These are phyloP conservation scores for Pulveroboletus ravenelii DNA, from an alignment of 768 basidiomycete species.

Conservation along the genomic window DNA sequence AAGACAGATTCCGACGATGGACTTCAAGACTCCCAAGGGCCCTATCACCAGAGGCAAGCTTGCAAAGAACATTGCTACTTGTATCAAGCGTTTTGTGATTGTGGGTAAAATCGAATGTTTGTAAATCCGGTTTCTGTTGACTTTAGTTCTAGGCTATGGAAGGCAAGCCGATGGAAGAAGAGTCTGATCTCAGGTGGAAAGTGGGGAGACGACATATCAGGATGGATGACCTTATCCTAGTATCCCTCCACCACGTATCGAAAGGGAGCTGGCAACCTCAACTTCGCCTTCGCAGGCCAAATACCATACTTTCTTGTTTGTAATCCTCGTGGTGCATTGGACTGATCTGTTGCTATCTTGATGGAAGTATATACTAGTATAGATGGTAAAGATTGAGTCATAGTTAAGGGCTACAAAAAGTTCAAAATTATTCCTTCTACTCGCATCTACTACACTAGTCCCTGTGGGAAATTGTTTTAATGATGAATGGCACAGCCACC, in stretches of 20 bases:
- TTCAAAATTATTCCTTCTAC: too few relatives aligned
- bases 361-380: not conserved
- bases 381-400: too few relatives aligned
- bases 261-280: constrained; percentile 83
- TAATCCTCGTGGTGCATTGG: not conserved
- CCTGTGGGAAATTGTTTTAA: too few relatives aligned
- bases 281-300: constrained; percentile 42
- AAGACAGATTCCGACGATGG: constrained; percentile 76
- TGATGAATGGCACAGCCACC: too few relatives aligned
- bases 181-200: constrained; percentile 55
- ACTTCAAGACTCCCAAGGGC: constrained; percentile 73
- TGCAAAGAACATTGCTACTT: constrained; percentile 76
- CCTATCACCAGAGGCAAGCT: constrained; percentile 74
- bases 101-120: constrained; percentile 31
- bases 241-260: constrained; percentile 79
- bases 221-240: constrained; percentile 64
- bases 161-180: constrained; percentile 55
- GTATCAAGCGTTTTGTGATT: constrained; percentile 62
- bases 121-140: constrained; percentile 1
- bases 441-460: too few relatives aligned
- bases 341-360: not conserved
- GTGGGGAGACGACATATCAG: constrained; percentile 55
- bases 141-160: constrained; percentile 42
- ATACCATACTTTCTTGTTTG: not conserved
- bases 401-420: too few relatives aligned